phyloP scores from a whole-genome alignment of 2,329 filamentous ascomycete species.

The Sordariomycetes sp. region DNA sequence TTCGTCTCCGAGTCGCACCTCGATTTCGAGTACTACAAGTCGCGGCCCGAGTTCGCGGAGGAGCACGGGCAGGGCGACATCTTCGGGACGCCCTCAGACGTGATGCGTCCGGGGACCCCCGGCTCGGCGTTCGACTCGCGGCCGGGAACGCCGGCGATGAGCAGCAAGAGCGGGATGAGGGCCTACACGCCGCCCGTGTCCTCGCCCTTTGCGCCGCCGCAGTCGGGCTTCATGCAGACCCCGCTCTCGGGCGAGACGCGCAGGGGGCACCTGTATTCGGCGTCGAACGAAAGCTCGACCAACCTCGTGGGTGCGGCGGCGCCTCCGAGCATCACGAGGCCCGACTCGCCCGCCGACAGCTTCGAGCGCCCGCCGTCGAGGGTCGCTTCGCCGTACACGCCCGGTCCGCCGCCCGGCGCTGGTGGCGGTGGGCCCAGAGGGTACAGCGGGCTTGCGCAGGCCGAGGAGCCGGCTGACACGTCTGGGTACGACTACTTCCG shows the following conservation, averaged over 20 bases:
- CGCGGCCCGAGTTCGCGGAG: slow-evolving; percentile 76
- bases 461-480: slow-evolving; percentile 31
- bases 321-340: slow-evolving; percentile 30
- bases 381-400: slow-evolving; percentile 9
- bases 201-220: slow-evolving; percentile 4
- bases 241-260: slow-evolving; percentile 12
- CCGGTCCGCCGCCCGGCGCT: slow-evolving; percentile 36
- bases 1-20: slow-evolving; percentile 77
- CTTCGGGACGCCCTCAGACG: slow-evolving; percentile 48
- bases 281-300: slow-evolving; percentile 40
- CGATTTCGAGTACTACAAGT: slow-evolving; percentile 88
- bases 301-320: slow-evolving; percentile 43
- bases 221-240: slow-evolving; percentile 7
- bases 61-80: slow-evolving; percentile 65
- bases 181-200: slow-evolving; percentile 9
- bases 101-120: slow-evolving; percentile 52
- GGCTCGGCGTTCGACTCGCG: slow-evolving; percentile 37
- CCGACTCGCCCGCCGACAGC: slow-evolving; percentile 19
- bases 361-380: slow-evolving; percentile 16
- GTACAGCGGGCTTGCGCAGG: slow-evolving; percentile 48
- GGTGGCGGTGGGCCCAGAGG: slow-evolving; percentile 47
- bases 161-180: slow-evolving; percentile 2
- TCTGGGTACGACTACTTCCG: slow-evolving; percentile 48
- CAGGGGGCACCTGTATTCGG: slow-evolving; percentile 37
- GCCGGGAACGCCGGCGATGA: slow-evolving; percentile 33